Evolutionary conservation across 805 yeast genomes (phyloP).

Genomic region (Candida caryicola): DNA sequence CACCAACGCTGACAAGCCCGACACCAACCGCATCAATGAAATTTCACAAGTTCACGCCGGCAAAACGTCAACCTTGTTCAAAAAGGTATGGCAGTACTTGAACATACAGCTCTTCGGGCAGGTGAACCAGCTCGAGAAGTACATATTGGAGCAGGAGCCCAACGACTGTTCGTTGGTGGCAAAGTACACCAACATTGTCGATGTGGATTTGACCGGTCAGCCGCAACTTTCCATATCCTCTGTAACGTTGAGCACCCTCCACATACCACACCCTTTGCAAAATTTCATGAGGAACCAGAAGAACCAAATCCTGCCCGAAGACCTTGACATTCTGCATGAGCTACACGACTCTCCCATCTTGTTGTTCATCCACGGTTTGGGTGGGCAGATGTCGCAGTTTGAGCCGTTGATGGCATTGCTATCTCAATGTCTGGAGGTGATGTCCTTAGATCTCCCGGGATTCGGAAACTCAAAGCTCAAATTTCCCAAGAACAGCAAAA

Average conservation of each 20-base stretch:
- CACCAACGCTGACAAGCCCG: background rate
- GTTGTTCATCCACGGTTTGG: constrained; percentile 80
- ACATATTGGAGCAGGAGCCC: constrained; percentile 43
- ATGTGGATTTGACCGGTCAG: constrained; percentile 30
- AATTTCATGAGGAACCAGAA: constrained; percentile 20
- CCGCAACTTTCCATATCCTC: constrained; percentile 21
- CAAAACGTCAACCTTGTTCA: constrained; percentile 17
- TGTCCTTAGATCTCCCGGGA: constrained; percentile 84
- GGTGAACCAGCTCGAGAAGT: constrained; percentile 40
- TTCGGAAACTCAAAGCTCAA: constrained; percentile 56
- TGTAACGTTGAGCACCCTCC: constrained; percentile 40
- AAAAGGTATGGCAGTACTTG: constrained; percentile 26
- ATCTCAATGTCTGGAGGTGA: constrained; percentile 57
- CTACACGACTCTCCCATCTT: constrained; percentile 55
- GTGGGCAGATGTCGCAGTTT: constrained; percentile 86
- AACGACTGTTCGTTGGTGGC: constrained; percentile 55
- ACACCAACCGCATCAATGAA: background rate
- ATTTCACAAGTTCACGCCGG: constrained; percentile 2
- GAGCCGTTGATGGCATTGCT: constrained; percentile 67
- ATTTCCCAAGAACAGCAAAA: constrained; percentile 14
- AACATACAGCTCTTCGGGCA: constrained; percentile 21
- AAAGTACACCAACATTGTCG: constrained; percentile 43
- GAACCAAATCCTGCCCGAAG: constrained; percentile 13
- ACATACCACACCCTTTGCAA: constrained; percentile 50
- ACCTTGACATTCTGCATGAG: constrained; percentile 27